Evolutionary conservation across 2,329 filamentous ascomycete species (phyloP).

Genomic region (Diaporthe sp.): DNA sequence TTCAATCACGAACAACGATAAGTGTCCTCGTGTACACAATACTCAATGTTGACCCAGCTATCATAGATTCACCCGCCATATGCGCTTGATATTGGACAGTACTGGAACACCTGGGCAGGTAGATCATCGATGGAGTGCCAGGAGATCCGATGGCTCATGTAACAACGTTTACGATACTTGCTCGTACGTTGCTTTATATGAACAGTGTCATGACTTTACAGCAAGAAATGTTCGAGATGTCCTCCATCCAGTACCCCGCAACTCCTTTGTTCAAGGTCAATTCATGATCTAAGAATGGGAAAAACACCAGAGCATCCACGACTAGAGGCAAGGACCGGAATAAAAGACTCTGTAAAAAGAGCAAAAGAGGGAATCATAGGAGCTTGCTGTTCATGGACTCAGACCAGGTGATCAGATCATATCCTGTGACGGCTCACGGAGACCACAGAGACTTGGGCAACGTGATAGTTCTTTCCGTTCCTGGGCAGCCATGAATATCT

Average conservation of each 20-base stretch:
- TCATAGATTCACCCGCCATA: neutral
- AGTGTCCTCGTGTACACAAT: neutral
- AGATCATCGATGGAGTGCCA: neutral
- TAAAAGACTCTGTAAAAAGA: neutral
- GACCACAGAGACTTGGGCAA: no score
- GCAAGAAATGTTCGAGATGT: no score
- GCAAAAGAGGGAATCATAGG: no score
- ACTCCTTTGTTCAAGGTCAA: neutral
- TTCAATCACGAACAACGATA: neutral
- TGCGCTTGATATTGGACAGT: neutral
- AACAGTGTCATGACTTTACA: neutral
- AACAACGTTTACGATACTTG: neutral
- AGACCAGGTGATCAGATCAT: neutral
- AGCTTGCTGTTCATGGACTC: neutral
- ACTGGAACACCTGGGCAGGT: neutral
- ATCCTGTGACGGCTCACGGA: neutral
- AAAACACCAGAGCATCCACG: neutral
- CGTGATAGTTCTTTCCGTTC: neutral
- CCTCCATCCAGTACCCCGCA: neutral
- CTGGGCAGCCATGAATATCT: neutral
- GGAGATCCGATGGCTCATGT: no score
- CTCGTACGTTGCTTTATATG: neutral
- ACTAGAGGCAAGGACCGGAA: neutral
- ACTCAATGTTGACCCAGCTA: no score
- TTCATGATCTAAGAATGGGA: neutral